A percentile compares a stretch with the other conserved stretches of the same genome.
phyloP scores from a whole-genome alignment of 2,329 filamentous ascomycete genomes.

The Cladosporium sp. region DNA sequence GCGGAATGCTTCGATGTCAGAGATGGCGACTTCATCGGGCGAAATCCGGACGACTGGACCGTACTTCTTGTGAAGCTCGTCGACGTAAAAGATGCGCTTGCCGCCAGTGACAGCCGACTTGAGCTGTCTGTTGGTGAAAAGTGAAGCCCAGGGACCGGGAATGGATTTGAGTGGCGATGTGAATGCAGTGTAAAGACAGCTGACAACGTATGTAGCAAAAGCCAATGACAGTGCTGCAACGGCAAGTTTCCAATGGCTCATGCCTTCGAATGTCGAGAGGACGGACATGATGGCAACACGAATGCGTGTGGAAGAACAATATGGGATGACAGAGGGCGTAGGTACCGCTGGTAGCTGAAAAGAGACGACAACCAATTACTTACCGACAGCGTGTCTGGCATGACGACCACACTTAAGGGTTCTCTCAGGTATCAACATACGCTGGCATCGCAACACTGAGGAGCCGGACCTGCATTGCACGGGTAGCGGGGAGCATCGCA shows the following conservation, averaged over 20 bases:
- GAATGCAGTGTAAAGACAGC: slow-evolving; percentile 5
- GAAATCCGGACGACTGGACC: slow-evolving; percentile 47
- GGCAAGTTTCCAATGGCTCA: background rate
- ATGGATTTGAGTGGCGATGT: slow-evolving; percentile 28
- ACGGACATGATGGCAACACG: background rate
- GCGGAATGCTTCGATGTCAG: slow-evolving; percentile 34
- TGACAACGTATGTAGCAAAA: background rate
- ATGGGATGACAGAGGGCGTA: too few relatives aligned
- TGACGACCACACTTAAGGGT: background rate
- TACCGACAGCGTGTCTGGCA: background rate
- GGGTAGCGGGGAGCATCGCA: slow-evolving; percentile 1
- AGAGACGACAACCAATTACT: background rate
- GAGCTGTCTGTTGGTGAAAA: slow-evolving; percentile 24
- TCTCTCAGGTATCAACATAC: background rate
- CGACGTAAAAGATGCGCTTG: slow-evolving; percentile 23
- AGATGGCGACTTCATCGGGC: slow-evolving; percentile 46
- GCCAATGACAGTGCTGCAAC: background rate
- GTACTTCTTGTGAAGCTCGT: slow-evolving; percentile 41
- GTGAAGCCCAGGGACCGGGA: slow-evolving; percentile 28
- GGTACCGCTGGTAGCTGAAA: background rate
- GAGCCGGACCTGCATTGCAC: slow-evolving; percentile 7
- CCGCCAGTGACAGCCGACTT: slow-evolving; percentile 30
- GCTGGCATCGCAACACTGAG: slow-evolving; percentile 10
- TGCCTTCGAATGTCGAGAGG: background rate
- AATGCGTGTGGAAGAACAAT: too few relatives aligned